Conservation (phyloP, 2,329 filamentous ascomycete genomes). For the Penicillium concentricum region DNA sequence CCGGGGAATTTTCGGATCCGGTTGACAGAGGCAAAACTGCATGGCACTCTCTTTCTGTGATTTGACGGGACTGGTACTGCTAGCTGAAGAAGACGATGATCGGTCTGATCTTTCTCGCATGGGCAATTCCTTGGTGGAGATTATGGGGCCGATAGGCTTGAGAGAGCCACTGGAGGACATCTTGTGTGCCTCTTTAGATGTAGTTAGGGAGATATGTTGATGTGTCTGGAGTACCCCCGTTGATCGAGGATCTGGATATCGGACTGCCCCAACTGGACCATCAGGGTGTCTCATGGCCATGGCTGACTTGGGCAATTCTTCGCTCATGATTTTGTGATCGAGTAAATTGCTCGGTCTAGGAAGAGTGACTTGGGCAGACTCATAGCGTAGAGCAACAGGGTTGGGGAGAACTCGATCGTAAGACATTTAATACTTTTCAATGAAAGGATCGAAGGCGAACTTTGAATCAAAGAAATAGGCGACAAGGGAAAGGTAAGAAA, state of each 20-base stretch:
- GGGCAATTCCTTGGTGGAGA: conserved; percentile 24
- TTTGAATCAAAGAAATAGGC: conserved; percentile 2
- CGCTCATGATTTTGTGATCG: conserved; percentile 45
- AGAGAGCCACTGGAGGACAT: conserved; percentile 11
- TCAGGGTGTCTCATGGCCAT: conserved; percentile 9
- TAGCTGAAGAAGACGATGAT: conserved; percentile 31
- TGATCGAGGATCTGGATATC: conserved; percentile 22
- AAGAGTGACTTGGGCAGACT: conserved; percentile 33
- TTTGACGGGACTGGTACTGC: conserved; percentile 34
- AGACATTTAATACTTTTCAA: conserved; percentile 38
- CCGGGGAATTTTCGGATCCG: conserved; percentile 68
- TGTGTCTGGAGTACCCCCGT: conserved; percentile 24
- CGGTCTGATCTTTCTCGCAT: conserved; percentile 31
- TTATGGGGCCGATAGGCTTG: conserved; percentile 17
- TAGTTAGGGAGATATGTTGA: conserved; percentile 26
- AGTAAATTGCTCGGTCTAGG: conserved; percentile 38
- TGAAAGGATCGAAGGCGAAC: conserved; percentile 12
- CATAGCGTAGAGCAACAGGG: conserved; percentile 44
- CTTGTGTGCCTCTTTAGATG: conserved; percentile 17
- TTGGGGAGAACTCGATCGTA: conserved; percentile 50
- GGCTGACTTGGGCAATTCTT: conserved; percentile 25
- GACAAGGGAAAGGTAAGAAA: conserved; percentile 9
- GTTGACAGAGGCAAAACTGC: conserved; percentile 67
- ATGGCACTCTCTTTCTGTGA: conserved; percentile 41
- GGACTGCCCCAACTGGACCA: conserved; percentile 18